phyloP scores from a whole-genome alignment of 1,284 basidiomycete genomes.

The Sanghuangporus weigelae region DNA sequence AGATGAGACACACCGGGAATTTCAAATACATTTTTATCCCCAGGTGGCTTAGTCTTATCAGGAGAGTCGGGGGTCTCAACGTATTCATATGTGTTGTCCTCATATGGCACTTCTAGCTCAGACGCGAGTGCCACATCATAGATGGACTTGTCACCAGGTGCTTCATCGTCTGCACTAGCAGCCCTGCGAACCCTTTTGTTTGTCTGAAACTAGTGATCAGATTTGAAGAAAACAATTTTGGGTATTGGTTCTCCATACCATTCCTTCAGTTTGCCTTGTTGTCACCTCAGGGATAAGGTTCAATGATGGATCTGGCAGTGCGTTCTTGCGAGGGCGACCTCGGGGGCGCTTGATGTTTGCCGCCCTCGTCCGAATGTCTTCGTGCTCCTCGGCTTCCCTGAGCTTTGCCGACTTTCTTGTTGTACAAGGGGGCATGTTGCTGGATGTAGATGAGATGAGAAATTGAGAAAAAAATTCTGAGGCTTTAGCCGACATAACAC shows the following conservation, averaged over 20 bases:
- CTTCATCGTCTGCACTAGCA: neutral
- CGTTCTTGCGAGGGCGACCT: neutral
- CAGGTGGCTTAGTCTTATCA: neutral
- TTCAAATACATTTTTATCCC: neutral
- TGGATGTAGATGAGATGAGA: neutral
- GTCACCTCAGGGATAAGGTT: neutral
- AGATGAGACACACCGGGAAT: neutral
- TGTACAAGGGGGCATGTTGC: neutral
- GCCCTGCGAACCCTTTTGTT: neutral
- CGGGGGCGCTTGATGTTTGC: neutral
- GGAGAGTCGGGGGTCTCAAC: neutral
- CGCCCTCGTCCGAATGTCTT: neutral
- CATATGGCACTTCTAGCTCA: neutral
- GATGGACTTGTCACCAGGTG: neutral
- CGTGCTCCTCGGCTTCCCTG: neutral
- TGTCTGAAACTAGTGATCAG: neutral
- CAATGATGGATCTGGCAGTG: neutral
- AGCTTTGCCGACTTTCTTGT: neutral
- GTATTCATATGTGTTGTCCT: neutral
- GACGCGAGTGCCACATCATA: neutral
- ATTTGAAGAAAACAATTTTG: no score
- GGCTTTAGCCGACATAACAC: no score
- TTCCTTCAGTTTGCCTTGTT: neutral
- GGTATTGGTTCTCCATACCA: neutral
- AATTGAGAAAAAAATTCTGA: neutral